These are phyloP conservation scores for Arctostaphylos glauca DNA, from an alignment of 148 eudicot genomes.

Conservation along the genomic window DNA sequence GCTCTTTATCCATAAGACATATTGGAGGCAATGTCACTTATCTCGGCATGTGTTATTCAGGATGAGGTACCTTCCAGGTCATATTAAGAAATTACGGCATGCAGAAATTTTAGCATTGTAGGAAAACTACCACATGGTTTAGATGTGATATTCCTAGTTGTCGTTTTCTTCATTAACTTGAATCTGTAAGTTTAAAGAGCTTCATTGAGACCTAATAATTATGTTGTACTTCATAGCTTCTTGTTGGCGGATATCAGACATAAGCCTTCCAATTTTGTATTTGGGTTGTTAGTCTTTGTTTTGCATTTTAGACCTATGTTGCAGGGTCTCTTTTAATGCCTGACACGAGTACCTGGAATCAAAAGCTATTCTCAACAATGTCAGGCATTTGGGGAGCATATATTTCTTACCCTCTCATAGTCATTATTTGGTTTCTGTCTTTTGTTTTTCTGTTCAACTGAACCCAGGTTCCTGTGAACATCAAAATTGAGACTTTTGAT, in stretches of 20 bases:
- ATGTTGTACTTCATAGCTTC: slow-evolving; percentile 11
- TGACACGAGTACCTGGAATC: not conserved
- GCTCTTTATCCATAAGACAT: not conserved
- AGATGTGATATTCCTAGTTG: not conserved
- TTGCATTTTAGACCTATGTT: not conserved
- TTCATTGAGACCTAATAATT: not conserved
- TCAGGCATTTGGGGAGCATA: not conserved
- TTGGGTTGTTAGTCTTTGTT: not conserved
- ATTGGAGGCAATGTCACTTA: not conserved
- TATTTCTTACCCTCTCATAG: not conserved
- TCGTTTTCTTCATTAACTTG: not conserved
- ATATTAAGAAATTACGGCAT: not conserved
- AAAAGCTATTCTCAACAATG: not conserved
- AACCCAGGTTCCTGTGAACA: slow-evolving; percentile 55
- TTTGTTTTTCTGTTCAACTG: slow-evolving; percentile 7
- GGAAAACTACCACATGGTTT: not conserved
- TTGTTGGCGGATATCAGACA: not conserved
- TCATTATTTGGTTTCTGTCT: slow-evolving; percentile 10
- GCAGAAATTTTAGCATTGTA: not conserved
- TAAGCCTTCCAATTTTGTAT: not conserved
- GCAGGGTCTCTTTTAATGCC: not conserved
- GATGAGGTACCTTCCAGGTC: not conserved
- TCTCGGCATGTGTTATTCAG: not conserved
- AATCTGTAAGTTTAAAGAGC: not conserved
- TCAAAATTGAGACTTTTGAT: slow-evolving; percentile 42